These are phyloP conservation scores for Amphibolis antarctica DNA, from an alignment of 106 monocot species.

Conservation along the genomic window DNA sequence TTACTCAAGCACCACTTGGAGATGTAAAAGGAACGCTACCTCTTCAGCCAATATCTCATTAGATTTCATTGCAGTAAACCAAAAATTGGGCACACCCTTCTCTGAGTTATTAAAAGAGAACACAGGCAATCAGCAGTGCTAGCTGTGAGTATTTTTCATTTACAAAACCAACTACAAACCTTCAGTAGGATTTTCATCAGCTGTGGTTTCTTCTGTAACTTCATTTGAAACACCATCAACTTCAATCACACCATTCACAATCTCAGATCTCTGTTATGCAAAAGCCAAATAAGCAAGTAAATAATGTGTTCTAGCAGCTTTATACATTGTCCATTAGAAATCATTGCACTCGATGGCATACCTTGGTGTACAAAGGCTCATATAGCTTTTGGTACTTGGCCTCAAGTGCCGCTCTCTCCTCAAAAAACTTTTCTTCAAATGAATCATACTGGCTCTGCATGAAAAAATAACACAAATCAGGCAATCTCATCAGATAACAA, in stretches of 20 bases:
- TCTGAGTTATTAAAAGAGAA: conserved; percentile 3
- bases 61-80: conserved; percentile 24
- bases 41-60: conserved; percentile 20
- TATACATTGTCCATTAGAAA: not conserved
- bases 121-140: not conserved
- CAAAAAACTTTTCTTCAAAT: conserved; percentile 18
- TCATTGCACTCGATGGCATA: not conserved
- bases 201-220: not conserved
- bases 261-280: conserved; percentile 13
- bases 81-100: conserved; percentile 22
- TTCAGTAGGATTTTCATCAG: conserved; percentile 5
- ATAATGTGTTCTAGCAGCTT: not conserved
- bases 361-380: conserved; percentile 22
- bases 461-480: not conserved
- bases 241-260: conserved; percentile 27
- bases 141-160: not conserved
- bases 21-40: not conserved
- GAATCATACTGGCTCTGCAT: conserved; percentile 15
- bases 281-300: not conserved
- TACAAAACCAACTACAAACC: not conserved
- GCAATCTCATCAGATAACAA: not conserved
- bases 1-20: not conserved
- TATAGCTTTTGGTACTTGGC: conserved; percentile 20
- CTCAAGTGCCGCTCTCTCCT: conserved; percentile 18
- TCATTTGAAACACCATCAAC: conserved; percentile 12